Percentiles rank a stretch among this genome's conserved stretches.
Conservation (phyloP, 306 rosid species). For the Alnus rubra region DNA sequence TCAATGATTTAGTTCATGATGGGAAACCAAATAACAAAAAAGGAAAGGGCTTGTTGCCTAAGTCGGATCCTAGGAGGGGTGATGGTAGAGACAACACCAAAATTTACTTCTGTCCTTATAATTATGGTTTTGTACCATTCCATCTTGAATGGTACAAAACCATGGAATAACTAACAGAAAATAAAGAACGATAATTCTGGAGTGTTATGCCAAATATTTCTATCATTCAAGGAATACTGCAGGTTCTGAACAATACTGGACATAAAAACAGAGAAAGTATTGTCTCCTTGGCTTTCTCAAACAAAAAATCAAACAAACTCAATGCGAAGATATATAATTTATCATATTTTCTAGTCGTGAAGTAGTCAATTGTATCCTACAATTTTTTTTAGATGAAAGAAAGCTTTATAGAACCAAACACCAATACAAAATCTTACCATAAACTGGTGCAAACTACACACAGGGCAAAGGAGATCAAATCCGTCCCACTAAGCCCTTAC, state of each 20-base stretch:
- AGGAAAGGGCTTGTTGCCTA: too few species aligned
- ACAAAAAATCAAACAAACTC: not conserved
- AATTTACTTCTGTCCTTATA: not conserved
- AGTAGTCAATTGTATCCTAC: not conserved
- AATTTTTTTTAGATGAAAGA: too few species aligned
- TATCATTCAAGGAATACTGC: not conserved
- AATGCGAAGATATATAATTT: not conserved
- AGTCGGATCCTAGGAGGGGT: too few species aligned
- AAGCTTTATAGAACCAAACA: too few species aligned
- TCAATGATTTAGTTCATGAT: not conserved
- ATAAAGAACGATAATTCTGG: not conserved
- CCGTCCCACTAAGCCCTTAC: too few species aligned
- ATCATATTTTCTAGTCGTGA: not conserved
- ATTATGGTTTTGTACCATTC: not conserved
- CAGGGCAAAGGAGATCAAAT: too few species aligned
- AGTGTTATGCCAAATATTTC: not conserved
- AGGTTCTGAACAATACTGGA: not conserved
- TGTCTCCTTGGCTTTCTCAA: not conserved
- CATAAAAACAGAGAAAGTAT: not conserved
- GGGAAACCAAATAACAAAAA: too few species aligned
- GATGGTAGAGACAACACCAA: not conserved
- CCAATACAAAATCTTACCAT: too few species aligned
- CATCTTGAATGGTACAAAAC: not conserved
- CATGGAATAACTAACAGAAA: not conserved
- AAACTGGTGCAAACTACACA: too few species aligned